These are phyloP conservation scores for Stagonosporopsis chrysanthemi DNA, from an alignment of 2,329 filamentous ascomycete genomes.

Conservation along the genomic window DNA sequence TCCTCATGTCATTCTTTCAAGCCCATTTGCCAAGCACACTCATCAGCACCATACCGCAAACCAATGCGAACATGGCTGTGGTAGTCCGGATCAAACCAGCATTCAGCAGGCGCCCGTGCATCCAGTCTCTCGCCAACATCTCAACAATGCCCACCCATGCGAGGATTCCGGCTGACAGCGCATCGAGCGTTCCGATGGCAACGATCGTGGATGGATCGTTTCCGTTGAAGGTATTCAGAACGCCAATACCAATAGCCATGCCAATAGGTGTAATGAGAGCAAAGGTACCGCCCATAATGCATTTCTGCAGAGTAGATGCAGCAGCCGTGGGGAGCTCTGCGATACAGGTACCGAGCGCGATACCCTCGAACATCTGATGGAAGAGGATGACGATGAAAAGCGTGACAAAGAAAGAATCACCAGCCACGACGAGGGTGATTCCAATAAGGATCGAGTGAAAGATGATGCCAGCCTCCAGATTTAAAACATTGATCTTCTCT, in stretches of 20 bases:
- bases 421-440: conserved; percentile 64
- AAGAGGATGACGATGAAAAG: conserved; percentile 73
- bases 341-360: conserved; percentile 76
- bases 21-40: conserved; percentile 79
- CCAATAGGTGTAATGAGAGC: conserved; percentile 77
- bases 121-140: conserved; percentile 81
- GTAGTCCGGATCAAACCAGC: conserved; percentile 59
- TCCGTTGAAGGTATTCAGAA: conserved; percentile 74
- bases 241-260: conserved; percentile 81
- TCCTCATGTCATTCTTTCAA: conserved; percentile 38
- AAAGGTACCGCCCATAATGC: conserved; percentile 69
- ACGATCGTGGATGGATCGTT: conserved; percentile 73
- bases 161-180: conserved; percentile 76
- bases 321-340: conserved; percentile 61
- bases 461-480: conserved; percentile 76
- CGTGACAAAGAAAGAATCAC: conserved; percentile 60
- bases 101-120: conserved; percentile 59
- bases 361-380: conserved; percentile 80
- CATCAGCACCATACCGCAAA: conserved; percentile 73
- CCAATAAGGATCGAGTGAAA: conserved; percentile 77
- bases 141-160: conserved; percentile 82
- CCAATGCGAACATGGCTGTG: conserved; percentile 61
- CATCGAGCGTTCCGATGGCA: conserved; percentile 76
- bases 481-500: conserved; percentile 67
- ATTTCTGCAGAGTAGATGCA: conserved; percentile 57